Percentiles rank a stretch among this genome's conserved stretches.
These are phyloP conservation scores for Moricandia arvensis DNA, from an alignment of 345 rosid genomes.

Conservation along the genomic window DNA sequence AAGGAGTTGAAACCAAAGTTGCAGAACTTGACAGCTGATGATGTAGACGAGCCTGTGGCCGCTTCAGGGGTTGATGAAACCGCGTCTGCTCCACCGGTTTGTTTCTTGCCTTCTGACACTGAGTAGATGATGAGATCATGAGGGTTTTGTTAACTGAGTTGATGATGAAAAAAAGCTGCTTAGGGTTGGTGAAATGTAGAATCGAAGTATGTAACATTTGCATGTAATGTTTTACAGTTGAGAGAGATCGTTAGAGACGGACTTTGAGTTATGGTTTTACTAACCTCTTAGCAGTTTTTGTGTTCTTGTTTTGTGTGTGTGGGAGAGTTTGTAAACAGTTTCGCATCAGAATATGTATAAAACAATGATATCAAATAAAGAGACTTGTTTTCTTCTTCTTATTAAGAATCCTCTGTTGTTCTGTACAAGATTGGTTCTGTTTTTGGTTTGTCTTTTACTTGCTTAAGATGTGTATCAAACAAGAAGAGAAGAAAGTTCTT, in stretches of 20 bases:
- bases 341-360: neutral
- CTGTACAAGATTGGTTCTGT: neutral
- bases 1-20: neutral
- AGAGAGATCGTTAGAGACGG: neutral
- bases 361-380: neutral
- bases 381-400: neutral
- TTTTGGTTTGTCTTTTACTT: neutral
- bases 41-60: neutral
- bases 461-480: neutral
- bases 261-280: neutral
- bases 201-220: neutral
- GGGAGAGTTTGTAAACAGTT: neutral
- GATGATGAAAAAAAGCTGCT: neutral
- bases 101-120: neutral
- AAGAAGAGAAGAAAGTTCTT: neutral
- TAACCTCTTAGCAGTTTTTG: neutral
- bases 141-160: neutral
- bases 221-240: neutral
- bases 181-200: neutral
- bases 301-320: neutral
- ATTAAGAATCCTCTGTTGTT: neutral
- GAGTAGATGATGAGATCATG: neutral
- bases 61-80: neutral
- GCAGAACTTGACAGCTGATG: neutral
- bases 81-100: neutral